Evolutionary conservation across 352 stramenopile genomes (phyloP).

Genomic region (Phytophthora litchii): DNA sequence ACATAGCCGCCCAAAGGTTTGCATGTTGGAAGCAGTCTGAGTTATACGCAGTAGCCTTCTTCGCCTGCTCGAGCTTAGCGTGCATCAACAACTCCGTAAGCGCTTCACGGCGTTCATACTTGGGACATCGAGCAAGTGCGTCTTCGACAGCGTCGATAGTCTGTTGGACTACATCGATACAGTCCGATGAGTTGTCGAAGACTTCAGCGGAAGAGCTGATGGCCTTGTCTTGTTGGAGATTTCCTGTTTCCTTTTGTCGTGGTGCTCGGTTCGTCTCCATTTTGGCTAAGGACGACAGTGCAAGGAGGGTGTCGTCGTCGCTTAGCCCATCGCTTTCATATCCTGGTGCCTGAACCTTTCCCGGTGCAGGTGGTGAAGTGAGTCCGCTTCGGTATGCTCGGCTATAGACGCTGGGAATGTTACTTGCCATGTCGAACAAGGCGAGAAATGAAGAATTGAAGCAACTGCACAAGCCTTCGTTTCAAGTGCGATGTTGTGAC

Average conservation of each 20-base stretch:
- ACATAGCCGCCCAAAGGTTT: constrained; percentile 28
- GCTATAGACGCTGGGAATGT: constrained; percentile 26
- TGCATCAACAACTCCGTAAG: constrained; percentile 34
- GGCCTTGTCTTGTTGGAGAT: constrained; percentile 12
- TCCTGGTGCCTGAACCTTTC: constrained; percentile 6
- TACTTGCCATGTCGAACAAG: constrained; percentile 41
- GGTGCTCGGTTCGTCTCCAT: constrained; percentile 27
- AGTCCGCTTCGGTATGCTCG: constrained; percentile 9
- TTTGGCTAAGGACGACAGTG: constrained; percentile 33
- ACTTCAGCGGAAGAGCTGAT: constrained; percentile 3
- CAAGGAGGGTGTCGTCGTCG: constrained; percentile 36
- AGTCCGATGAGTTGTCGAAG: constrained; percentile 13
- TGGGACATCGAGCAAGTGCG: constrained; percentile 24
- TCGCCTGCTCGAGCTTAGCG: constrained; percentile 33
- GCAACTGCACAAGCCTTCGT: constrained; percentile 12
- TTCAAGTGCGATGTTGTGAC: constrained; percentile 31
- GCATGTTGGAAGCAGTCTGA: constrained; percentile 20
- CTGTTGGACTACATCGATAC: constrained; percentile 33
- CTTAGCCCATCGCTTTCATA: constrained; percentile 35
- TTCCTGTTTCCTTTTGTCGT: constrained; percentile 11
- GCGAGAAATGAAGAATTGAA: constrained; percentile 31
- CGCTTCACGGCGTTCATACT: constrained; percentile 32
- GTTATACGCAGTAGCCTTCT: constrained; percentile 20
- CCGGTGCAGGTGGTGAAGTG: constrained; percentile 8
- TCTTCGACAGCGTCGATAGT: constrained; percentile 34